phyloP scores from a whole-genome alignment of 2,329 filamentous ascomycete species.

The Claviceps africana region DNA sequence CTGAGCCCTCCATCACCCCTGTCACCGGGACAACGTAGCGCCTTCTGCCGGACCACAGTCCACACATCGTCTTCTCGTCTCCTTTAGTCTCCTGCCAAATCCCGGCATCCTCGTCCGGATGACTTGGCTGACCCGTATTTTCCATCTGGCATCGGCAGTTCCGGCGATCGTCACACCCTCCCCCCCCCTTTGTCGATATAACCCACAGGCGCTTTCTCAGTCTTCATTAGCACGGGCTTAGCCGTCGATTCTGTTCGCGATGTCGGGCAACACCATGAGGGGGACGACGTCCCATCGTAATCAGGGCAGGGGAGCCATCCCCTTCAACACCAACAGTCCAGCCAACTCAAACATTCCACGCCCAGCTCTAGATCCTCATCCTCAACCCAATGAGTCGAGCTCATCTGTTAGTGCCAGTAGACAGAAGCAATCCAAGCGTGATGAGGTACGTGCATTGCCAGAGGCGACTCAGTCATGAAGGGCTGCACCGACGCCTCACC shows the following conservation, averaged over 20 bases:
- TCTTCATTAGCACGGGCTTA: not conserved
- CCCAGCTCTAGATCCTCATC: constrained; percentile 51
- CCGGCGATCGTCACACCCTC: not conserved
- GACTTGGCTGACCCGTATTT: not conserved
- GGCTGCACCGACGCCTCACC: not conserved
- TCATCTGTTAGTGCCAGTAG: constrained; percentile 83
- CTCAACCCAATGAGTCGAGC: constrained; percentile 41
- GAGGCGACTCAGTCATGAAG: not conserved
- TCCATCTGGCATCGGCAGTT: not conserved
- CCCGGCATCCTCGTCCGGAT: not conserved
- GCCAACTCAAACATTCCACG: constrained; percentile 53
- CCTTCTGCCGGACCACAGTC: constrained; percentile 4
- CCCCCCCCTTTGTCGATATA: not conserved
- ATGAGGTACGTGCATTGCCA: constrained; percentile 62
- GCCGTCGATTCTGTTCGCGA: constrained; percentile 16
- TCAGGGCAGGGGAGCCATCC: constrained; percentile 43
- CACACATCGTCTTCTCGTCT: not conserved
- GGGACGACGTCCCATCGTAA: constrained; percentile 49
- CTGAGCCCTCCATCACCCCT: not conserved
- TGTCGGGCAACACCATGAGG: constrained; percentile 51
- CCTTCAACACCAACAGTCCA: constrained; percentile 47
- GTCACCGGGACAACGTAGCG: constrained; percentile 9
- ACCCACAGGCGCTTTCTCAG: not conserved
- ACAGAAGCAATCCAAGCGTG: constrained; percentile 91
- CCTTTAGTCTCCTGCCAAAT: constrained; percentile 1